Percentiles rank a stretch among this genome's conserved stretches.
Conservation (phyloP, 371 early-diverging fungal species). For the Rhizopus arrhizus region DNA sequence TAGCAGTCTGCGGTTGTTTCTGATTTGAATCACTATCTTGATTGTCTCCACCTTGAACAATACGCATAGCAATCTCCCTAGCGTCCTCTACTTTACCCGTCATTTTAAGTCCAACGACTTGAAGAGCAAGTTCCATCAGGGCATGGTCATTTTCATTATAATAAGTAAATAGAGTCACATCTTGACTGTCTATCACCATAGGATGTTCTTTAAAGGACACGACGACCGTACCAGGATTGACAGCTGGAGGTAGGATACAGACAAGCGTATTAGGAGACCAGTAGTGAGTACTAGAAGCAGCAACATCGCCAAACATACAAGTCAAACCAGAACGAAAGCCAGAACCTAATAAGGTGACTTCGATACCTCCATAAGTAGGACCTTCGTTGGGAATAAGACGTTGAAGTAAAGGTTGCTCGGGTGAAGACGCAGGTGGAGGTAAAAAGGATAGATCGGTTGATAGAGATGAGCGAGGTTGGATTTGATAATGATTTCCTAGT, state of each 20-base stretch:
- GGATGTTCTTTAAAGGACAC: constrained; percentile 65
- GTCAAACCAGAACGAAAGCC: constrained; percentile 72
- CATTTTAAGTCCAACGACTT: constrained; percentile 82
- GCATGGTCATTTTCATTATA: constrained; percentile 78
- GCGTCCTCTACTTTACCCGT: constrained; percentile 73
- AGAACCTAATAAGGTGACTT: constrained; percentile 75
- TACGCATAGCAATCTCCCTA: constrained; percentile 69
- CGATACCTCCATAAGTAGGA: constrained; percentile 78
- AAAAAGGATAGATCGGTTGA: neutral
- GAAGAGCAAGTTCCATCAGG: constrained; percentile 79
- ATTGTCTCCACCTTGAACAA: constrained; percentile 62
- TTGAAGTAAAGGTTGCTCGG: constrained; percentile 42
- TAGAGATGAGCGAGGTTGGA: constrained; percentile 24
- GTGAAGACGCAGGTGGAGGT: neutral
- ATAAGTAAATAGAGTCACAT: constrained; percentile 64
- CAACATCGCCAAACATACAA: constrained; percentile 75
- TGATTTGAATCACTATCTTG: neutral
- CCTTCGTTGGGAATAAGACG: constrained; percentile 75
- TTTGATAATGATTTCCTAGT: constrained; percentile 12
- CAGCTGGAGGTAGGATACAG: constrained; percentile 77
- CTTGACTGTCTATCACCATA: constrained; percentile 46
- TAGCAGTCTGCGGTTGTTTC: neutral
- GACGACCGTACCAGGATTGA: constrained; percentile 71
- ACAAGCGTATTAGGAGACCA: constrained; percentile 76
- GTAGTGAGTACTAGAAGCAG: constrained; percentile 67